phyloP scores from a whole-genome alignment of 352 stramenopile species.

The Pythium brassicae region DNA sequence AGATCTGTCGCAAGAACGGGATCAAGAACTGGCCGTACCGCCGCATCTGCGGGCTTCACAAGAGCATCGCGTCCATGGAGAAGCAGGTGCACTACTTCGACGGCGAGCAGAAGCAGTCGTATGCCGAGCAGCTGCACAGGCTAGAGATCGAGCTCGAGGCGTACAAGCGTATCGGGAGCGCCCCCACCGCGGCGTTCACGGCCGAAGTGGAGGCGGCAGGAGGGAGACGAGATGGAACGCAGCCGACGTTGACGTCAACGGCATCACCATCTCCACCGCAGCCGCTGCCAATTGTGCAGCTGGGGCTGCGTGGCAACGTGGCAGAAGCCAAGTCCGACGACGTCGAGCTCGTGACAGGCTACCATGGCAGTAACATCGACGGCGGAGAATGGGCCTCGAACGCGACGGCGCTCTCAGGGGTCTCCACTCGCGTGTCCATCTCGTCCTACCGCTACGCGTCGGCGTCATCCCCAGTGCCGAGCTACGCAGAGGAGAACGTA shows the following conservation, averaged over 20 bases:
- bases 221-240: not conserved
- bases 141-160: slow-evolving; percentile 68
- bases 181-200: slow-evolving; percentile 25
- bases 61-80: slow-evolving; percentile 85
- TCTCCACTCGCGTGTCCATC: slow-evolving; percentile 8
- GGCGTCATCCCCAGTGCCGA: not conserved
- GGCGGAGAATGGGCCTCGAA: not conserved
- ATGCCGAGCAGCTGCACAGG: slow-evolving; percentile 66
- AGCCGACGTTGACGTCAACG: no score
- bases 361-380: no score
- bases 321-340: slow-evolving; percentile 8
- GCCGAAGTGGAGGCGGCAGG: slow-evolving; percentile 14
- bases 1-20: slow-evolving; percentile 76
- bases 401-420: slow-evolving; percentile 3
- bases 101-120: slow-evolving; percentile 58
- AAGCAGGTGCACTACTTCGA: slow-evolving; percentile 78
- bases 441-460: slow-evolving; percentile 7
- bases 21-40: slow-evolving; percentile 83
- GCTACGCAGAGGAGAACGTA: not conserved
- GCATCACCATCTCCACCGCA: slow-evolving; percentile 5
- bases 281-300: not conserved
- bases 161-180: slow-evolving; percentile 42
- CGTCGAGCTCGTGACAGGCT: not conserved
- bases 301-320: not conserved
- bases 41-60: slow-evolving; percentile 82